phyloP scores from a whole-genome alignment of 768 basidiomycete genomes.

The Rhizopogon vulgaris region DNA sequence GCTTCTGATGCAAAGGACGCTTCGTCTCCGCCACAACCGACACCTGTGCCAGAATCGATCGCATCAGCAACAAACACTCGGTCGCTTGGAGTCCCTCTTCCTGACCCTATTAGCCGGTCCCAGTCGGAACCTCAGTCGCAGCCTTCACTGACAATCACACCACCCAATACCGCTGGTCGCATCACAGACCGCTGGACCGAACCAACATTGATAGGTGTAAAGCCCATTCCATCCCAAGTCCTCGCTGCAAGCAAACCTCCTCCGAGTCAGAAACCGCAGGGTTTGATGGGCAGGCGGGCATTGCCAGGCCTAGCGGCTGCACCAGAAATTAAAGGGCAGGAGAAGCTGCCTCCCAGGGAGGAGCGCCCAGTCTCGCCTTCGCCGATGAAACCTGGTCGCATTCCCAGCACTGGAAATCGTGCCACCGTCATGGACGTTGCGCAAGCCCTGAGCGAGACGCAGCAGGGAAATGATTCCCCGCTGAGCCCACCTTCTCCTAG shows the following conservation, averaged over 20 bases:
- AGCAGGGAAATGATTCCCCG: slow-evolving; percentile 6
- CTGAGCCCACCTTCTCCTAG: slow-evolving; percentile 11
- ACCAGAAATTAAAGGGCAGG: slow-evolving; percentile 13
- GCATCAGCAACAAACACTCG: not conserved
- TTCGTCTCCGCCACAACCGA: not conserved
- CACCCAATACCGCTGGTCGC: slow-evolving; percentile 8
- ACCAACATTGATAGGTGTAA: slow-evolving; percentile 26
- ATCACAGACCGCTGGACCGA: slow-evolving; percentile 29
- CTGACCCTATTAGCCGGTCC: not conserved
- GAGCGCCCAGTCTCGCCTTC: slow-evolving; percentile 19
- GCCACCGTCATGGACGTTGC: slow-evolving; percentile 78
- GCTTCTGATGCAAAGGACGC: not conserved
- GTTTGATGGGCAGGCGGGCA: slow-evolving; percentile 33
- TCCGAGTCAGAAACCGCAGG: slow-evolving; percentile 7
- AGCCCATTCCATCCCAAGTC: slow-evolving; percentile 9
- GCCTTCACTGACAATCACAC: slow-evolving; percentile 4
- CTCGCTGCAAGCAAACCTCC: not conserved
- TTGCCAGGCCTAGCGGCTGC: slow-evolving; percentile 33
- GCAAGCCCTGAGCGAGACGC: slow-evolving; percentile 44
- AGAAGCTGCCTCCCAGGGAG: slow-evolving; percentile 3
- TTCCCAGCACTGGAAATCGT: slow-evolving; percentile 63
- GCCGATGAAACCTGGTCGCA: slow-evolving; percentile 44
- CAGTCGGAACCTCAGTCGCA: not conserved
- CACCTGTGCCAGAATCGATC: not conserved
- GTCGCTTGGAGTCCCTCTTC: not conserved